Base-by-base conservation (phyloP, 2,329 filamentous ascomycete species). In the Colletotrichum navitas region DNA sequence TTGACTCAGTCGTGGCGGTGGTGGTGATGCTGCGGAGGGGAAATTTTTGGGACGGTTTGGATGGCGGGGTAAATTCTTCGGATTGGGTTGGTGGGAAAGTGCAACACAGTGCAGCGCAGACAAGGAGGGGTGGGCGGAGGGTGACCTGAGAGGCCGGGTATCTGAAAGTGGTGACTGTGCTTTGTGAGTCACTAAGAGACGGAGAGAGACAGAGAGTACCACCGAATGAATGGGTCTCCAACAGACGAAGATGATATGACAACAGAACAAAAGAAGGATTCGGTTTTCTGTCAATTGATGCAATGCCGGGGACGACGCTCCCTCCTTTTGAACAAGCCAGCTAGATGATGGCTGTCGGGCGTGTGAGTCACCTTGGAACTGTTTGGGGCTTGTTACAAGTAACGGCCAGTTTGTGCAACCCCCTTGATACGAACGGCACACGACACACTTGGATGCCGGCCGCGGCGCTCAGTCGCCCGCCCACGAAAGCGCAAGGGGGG, bases 51-150 rank as follows among this genome's bases (percentile, higher is more conserved):
- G 65, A 21, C 34, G 14, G 67, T 60, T 63, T 47, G 61, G 71
- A 73, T 74, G 71, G 73, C 71, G 73, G 73, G 68, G 68, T 71
- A 71, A 63, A 71, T 63, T 63, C 55, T 63, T 71, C 65, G 65
- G 65, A 71, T 63, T 71, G 68, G 63, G 59, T 66, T 71, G 68
- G 68, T 71, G 65, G 52, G 66, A 45, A 32, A 45, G 21, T 49
- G 29, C 58, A 39, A 29, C 21, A 11, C 18, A 32, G 29, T 43
- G 43, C n/a, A n/a, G 18, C 18, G 39, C 14, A 47, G 29, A 43
- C 6, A 36, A 59, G 39, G 39, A 18, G 39, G 39, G 39, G 39
- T 32, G 54, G 64, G 55, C 45, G 45, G 47, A 47, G 49, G 49
- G 66, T 68, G 51, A 63, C 66, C 51, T 54, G 41, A 41, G 43